Base-by-base conservation (phyloP, 2,329 filamentous ascomycete genomes). In the Stagonosporopsis tanaceti region DNA sequence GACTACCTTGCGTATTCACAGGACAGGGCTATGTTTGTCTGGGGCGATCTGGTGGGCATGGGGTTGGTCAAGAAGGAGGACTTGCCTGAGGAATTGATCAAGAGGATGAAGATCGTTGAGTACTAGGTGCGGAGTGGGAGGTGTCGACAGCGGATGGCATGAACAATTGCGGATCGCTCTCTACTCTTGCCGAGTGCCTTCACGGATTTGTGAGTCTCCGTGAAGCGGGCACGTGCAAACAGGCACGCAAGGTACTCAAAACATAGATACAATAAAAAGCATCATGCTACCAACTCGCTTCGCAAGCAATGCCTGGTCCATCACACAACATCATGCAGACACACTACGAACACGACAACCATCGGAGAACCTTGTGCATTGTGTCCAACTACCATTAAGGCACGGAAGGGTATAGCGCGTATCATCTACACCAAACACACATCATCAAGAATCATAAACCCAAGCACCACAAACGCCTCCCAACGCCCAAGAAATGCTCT, bases 1-100 rank as follows among this genome's bases (percentile, higher is more conserved):
- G 93, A 99, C 76, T 99, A 98, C 75, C 82, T 99, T 24, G 87
- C 85, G 11, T 99, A 98, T 77, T 88, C 95, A 7, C 92, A 97
- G 77, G 91, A 97, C 64, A 84, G 95, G 14, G 93, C 92, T 0
- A 82, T 95, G 79, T 95, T 97, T 77, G 95, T 99, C 79, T 96
- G 94, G 91, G 93, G 93, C 1, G 95, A 99, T 78, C 88, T 92
- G 50, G 80, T 98, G 53, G 80, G 84, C 53, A 77, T 96, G 76
- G 93, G 93, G 0, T 78, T 99, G 37, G 82, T 95, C 37, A 87
- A 84, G 72, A 76, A 82, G 60, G 89, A 93, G 65, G 92, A 97
- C 24, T 78, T 99, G 63, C 92, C 93, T 0, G 82, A 85, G 63
- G 81, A 82, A n/a, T 70, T 96, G 69, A 79, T 83, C 64, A 73